These are phyloP conservation scores for Exobasidium rhododendri DNA, from an alignment of 1,284 basidiomycete genomes.

Conservation along the genomic window DNA sequence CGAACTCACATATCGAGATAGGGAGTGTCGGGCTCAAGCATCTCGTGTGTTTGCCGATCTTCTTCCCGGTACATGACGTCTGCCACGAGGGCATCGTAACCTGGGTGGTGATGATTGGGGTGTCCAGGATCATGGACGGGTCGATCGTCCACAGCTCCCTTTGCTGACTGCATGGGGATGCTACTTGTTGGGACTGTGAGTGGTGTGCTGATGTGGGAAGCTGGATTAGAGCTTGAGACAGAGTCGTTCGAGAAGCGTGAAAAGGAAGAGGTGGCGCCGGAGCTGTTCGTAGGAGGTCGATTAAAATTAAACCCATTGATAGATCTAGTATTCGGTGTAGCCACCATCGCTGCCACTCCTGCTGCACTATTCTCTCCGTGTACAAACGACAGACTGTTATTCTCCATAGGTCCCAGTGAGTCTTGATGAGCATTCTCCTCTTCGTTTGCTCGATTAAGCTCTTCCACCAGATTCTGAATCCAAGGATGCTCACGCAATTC, in stretches of 20 bases:
- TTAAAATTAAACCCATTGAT: constrained; percentile 19
- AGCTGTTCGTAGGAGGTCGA: neutral
- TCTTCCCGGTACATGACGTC: constrained; percentile 42
- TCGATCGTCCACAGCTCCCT: neutral
- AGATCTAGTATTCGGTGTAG: constrained; percentile 17
- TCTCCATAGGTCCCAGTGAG: constrained; percentile 1
- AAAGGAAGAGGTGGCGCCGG: neutral
- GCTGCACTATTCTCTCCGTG: constrained; percentile 10
- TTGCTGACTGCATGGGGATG: no score
- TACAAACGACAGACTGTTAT: neutral
- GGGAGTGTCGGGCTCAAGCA: constrained; percentile 41
- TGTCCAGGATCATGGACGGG: constrained; percentile 1
- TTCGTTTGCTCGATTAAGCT: constrained; percentile 41
- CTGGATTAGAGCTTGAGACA: neutral
- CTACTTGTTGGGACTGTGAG: neutral
- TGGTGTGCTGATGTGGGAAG: neutral
- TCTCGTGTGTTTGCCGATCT: constrained; percentile 30
- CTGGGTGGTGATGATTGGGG: constrained; percentile 24
- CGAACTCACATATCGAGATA: no score
- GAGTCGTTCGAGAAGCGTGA: neutral
- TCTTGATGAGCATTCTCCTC: constrained; percentile 26
- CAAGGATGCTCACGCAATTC: constrained; percentile 87
- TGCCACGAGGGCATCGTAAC: constrained; percentile 34
- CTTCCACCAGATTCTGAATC: constrained; percentile 62
- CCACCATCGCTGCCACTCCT: constrained; percentile 18